Evolutionary conservation across 179 eudicot species (phyloP), one percentile per base, ranked within the genome.

Genomic region (Corrigiola litoralis): DNA sequence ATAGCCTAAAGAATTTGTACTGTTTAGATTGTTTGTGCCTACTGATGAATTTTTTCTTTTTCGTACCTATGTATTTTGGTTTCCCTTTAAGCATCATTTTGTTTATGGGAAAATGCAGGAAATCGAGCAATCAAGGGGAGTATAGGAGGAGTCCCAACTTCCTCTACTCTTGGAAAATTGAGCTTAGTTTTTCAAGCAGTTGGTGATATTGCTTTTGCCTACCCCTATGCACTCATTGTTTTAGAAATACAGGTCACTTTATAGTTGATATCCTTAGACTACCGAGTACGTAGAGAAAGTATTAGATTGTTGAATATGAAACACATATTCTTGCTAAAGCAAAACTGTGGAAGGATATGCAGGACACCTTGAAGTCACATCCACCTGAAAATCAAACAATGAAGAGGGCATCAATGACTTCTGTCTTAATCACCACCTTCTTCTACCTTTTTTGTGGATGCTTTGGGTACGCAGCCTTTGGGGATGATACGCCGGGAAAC

Each of bases 131-230:
- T 88, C 63, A 81, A 63, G 72, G 91, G 95, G 31, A 78, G 84
- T 50, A 66, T 83, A 64, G 46, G 28, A 41, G 95, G 91, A 66
- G 79, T 79, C 42, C 56, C 80, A 29, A 67, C 80, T 33, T 58
- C 60, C 6, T 72, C 68, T 20, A 6, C 32, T 0, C 36, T 70
- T 20, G 63, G 75, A 46, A 88, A 85, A 66, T 12, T 72, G 57
- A 79, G 77, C 82, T 66, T 83, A 51, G 50, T 67, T n/a, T 77
- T 76, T 50, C 84, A 85, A 71, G 90, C 84, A 46, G 61, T 87
- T 50, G 94, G 90, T 14, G 88, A 87, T 49, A 72, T 88, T 50
- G 91, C 91, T 46, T 88, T 81, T 68, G 81, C 91, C 28, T 88
- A 76, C 58, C 88, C 88, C 10, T 86, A 72, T 65, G 40, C 86